These are phyloP conservation scores for Xanthoconium purpureum DNA, from an alignment of 768 basidiomycete genomes.

Conservation along the genomic window DNA sequence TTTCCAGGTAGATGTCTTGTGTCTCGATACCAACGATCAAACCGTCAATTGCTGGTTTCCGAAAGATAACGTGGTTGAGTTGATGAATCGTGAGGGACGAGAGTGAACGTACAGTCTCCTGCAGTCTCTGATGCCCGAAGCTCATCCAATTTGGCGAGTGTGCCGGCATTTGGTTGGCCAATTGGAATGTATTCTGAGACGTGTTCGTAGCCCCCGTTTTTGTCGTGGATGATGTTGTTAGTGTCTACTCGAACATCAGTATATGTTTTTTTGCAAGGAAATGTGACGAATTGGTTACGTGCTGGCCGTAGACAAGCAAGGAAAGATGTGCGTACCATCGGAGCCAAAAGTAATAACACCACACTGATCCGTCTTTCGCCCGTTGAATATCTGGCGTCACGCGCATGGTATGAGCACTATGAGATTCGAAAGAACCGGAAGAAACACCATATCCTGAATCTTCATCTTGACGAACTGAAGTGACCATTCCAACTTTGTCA, in stretches of 20 bases:
- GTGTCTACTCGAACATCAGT: constrained; percentile 44
- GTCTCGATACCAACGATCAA: constrained; percentile 85
- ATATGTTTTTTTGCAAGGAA: not conserved
- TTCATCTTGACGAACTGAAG: constrained; percentile 88
- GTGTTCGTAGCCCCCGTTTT: constrained; percentile 68
- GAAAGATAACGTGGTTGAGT: not conserved
- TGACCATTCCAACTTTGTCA: constrained; percentile 77
- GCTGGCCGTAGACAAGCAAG: not conserved
- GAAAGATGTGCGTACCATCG: constrained; percentile 45
- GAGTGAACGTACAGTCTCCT: constrained; percentile 60
- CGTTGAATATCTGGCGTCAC: constrained; percentile 71
- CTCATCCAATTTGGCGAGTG: constrained; percentile 62
- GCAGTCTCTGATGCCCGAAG: constrained; percentile 52
- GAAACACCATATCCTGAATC: constrained; percentile 80
- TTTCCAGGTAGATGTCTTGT: constrained; percentile 61
- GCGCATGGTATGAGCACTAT: not conserved
- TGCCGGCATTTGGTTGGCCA: constrained; percentile 59
- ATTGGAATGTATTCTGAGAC: constrained; percentile 71
- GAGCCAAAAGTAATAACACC: constrained; percentile 89
- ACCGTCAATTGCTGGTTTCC: constrained; percentile 70
- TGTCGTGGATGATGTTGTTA: constrained; percentile 58
- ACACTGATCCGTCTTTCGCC: constrained; percentile 90
- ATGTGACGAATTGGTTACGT: not conserved
- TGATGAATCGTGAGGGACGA: not conserved
- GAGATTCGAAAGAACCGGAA: not conserved